Evolutionary conservation across 257 asterid genomes (phyloP), one percentile per base, ranked within the genome.

Genomic region (Apocynum venetum): DNA sequence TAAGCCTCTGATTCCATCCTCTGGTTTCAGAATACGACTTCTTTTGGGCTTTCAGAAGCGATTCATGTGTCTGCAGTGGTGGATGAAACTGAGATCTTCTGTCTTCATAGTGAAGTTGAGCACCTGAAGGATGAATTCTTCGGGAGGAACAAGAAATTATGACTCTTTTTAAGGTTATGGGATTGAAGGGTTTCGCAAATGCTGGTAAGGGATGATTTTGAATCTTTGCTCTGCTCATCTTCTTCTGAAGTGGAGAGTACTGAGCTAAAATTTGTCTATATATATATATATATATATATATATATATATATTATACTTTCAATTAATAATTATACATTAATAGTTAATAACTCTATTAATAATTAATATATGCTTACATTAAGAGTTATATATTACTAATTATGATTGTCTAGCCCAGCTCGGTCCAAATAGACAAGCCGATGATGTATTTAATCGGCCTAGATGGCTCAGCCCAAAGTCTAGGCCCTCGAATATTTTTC

Each of bases 41-140:
- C n/a, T 25, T 76, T 47, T 52, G 76, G 47, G 40, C 41, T 49
- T 57, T 71, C 46, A 48, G 72, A 31, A 19, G 3, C n/a, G 83
- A 70, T 49, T 38, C 48, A 17, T 14, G 63, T 19, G 73, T 56
- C 3, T 35, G 35, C 36, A 55, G 55, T 67, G 56, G 59, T 46
- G 59, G 66, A n/a, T 14, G 43, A 41, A 20, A 15, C 19, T 56
- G 80, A 8, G 59, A 75, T 70, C 48, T 61, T 65, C 71, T 9
- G 56, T 1, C 7, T n/a, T 53, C 67, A 72, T 35, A 35, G 73
- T 51, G 61, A 35, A 68, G 74, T 31, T 43, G 4, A 57, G 66
- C 14, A 38, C 56, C 19, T 3, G 31, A 68, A 46, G 67, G 69
- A 20, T 44, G 8, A 63, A 38, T 57, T 55, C 57, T 67, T 2